phyloP scores from a whole-genome alignment of 768 basidiomycete species.

The Chalciporus piperatus region DNA sequence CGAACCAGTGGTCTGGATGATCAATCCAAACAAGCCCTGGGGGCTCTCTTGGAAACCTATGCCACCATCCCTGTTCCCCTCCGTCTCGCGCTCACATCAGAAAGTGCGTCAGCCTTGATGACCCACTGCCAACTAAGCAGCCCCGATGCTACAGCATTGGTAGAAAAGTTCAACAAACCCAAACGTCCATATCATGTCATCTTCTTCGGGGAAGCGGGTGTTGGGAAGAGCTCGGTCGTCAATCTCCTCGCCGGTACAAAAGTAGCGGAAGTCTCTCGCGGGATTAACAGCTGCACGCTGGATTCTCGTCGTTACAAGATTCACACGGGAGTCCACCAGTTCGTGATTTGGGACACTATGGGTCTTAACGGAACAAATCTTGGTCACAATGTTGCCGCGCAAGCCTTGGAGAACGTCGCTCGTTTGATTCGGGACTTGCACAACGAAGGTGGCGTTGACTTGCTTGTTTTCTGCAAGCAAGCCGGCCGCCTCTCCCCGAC shows the following conservation, averaged over 20 bases:
- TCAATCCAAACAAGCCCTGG: constrained; percentile 14
- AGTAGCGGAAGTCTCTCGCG: constrained; percentile 24
- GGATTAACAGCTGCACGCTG: constrained; percentile 35
- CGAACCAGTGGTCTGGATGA: background rate
- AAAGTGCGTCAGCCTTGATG: constrained; percentile 4
- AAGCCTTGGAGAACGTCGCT: constrained; percentile 26
- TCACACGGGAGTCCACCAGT: constrained; percentile 17
- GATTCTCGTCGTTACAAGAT: constrained; percentile 21
- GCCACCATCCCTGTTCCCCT: constrained; percentile 9
- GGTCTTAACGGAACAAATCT: constrained; percentile 24
- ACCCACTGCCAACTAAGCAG: constrained; percentile 10
- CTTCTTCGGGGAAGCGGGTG: constrained; percentile 40
- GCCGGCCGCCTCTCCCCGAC: constrained; percentile 28
- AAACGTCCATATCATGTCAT: constrained; percentile 28
- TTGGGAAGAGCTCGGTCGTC: constrained; percentile 41
- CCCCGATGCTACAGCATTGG: constrained; percentile 10
- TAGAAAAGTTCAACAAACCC: constrained; percentile 10
- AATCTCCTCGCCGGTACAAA: constrained; percentile 35
- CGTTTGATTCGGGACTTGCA: constrained; percentile 29
- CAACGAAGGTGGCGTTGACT: constrained; percentile 33
- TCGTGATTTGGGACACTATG: constrained; percentile 32
- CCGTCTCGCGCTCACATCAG: constrained; percentile 17
- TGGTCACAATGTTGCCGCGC: constrained; percentile 3
- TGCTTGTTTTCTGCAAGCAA: constrained; percentile 38
- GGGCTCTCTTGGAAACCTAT: constrained; percentile 7